phyloP scores from a whole-genome alignment of 768 basidiomycete genomes.

The Pisolithus albus region DNA sequence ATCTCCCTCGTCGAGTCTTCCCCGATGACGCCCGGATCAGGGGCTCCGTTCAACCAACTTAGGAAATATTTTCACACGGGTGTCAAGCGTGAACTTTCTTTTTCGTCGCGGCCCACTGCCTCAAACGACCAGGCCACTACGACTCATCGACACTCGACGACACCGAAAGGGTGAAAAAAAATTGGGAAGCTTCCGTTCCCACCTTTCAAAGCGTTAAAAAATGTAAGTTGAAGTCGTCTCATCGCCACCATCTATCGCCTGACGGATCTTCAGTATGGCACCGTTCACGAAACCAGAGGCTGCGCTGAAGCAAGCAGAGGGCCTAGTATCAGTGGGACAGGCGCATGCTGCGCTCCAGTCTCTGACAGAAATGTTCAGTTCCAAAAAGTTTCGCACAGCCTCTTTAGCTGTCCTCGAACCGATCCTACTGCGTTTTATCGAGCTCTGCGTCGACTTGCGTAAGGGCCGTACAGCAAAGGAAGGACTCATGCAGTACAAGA shows the following conservation, averaged over 20 bases:
- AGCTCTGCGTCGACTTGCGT: conserved; percentile 91
- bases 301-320: conserved; percentile 88
- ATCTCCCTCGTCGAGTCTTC: no score
- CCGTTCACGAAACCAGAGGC: conserved; percentile 89
- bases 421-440: conserved; percentile 92
- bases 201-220: neutral
- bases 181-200: conserved; percentile 1
- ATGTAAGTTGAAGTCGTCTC: neutral
- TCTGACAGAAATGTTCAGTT: conserved; percentile 85
- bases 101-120: no score
- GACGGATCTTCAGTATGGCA: conserved; percentile 49
- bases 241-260: neutral
- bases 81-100: no score
- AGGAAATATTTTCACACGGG: no score
- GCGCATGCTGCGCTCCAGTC: conserved; percentile 85
- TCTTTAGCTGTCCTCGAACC: conserved; percentile 86
- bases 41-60: neutral
- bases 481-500: conserved; percentile 96
- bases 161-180: neutral
- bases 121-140: no score
- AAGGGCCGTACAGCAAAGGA: conserved; percentile 93
- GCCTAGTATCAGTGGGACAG: conserved; percentile 88
- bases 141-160: no score
- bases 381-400: conserved; percentile 91
- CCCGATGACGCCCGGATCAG: neutral